Evolutionary conservation across 345 rosid species (phyloP).

Genomic region (Pugionium dolabratum): DNA sequence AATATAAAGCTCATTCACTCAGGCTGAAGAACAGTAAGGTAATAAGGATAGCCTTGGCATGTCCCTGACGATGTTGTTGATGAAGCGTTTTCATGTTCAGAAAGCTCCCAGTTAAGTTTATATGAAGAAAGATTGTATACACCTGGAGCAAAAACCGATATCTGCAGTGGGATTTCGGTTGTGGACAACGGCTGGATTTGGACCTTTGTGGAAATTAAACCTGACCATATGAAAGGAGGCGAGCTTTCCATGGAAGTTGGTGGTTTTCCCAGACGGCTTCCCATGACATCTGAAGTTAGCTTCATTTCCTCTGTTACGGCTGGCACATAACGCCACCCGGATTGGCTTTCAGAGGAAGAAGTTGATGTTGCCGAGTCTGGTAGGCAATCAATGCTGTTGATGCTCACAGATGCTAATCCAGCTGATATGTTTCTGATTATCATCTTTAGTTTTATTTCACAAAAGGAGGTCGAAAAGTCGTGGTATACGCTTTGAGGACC

Average conservation of each 20-base stretch:
- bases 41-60: slow-evolving; percentile 70
- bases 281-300: slow-evolving; percentile 48
- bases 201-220: slow-evolving; percentile 65
- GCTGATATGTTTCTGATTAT: slow-evolving; percentile 68
- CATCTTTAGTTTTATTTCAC: slow-evolving; percentile 62
- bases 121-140: slow-evolving; percentile 76
- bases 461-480: slow-evolving; percentile 61
- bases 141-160: slow-evolving; percentile 77
- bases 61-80: slow-evolving; percentile 56
- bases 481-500: slow-evolving; percentile 65
- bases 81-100: slow-evolving; percentile 33
- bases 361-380: slow-evolving; percentile 40
- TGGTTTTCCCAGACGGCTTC: slow-evolving; percentile 38
- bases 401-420: slow-evolving; percentile 46
- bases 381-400: slow-evolving; percentile 50
- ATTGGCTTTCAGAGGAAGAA: slow-evolving; percentile 47
- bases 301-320: slow-evolving; percentile 49
- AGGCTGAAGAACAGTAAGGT: slow-evolving; percentile 68
- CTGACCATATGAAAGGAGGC: slow-evolving; percentile 77
- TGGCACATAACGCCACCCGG: slow-evolving; percentile 67
- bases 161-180: slow-evolving; percentile 59
- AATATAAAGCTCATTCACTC: slow-evolving; percentile 30
- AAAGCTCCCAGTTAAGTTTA: slow-evolving; percentile 66
- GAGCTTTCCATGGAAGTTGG: slow-evolving; percentile 52
- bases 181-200: slow-evolving; percentile 60